Evolutionary conservation across 2,329 filamentous ascomycete genomes (phyloP), one percentile per base, ranked within the genome.

Genomic region (Scopulariopsis brevicaulis): DNA sequence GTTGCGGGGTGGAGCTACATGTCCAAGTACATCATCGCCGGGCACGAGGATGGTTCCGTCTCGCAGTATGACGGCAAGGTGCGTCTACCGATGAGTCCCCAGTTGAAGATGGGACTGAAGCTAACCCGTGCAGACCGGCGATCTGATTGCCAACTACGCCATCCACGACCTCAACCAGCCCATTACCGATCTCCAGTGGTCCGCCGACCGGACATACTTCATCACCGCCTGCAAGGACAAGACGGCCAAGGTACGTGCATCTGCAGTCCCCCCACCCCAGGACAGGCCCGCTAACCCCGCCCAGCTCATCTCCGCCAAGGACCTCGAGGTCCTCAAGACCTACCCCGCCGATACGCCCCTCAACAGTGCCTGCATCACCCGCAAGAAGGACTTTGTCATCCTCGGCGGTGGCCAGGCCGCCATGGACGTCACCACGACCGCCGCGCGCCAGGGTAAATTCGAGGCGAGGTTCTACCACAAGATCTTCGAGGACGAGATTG

Each of bases 391-490:
- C 71, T 99, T 90, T 70, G 93, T 99, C 64, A 95, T 99, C 69
- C 87, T 99, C 52, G 94, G 94, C 67, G 94, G 94, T 84, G 94
- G 94, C 66, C 94, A 99, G 77, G 94, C 92, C 63, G 94, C 94
- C 70, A 96, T 96, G 90, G 93, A 97, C 70, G 94, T 99, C 74
- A 99, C 94, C 60, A 95, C 90, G 58, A 97, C 94, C 56, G 87
- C 87, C 37, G 86, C 91, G 55, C 85, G 94, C 64, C 94, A 99
- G 80, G 94, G 94, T 77, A 97, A 97, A 78, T 99, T 99, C 79
- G 94, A 99, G 76, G 94, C 94, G 52, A 86, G 94, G 64, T 99
- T 99, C 82, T 99, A 96, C 82, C 94, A 99, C 86, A 97, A 96
- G 83, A 87, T 99, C 72, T 97, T 99, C 72, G 91, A 96, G 76